phyloP scores from a whole-genome alignment of 345 rosid genomes.

The Eucalyptus globulus region DNA sequence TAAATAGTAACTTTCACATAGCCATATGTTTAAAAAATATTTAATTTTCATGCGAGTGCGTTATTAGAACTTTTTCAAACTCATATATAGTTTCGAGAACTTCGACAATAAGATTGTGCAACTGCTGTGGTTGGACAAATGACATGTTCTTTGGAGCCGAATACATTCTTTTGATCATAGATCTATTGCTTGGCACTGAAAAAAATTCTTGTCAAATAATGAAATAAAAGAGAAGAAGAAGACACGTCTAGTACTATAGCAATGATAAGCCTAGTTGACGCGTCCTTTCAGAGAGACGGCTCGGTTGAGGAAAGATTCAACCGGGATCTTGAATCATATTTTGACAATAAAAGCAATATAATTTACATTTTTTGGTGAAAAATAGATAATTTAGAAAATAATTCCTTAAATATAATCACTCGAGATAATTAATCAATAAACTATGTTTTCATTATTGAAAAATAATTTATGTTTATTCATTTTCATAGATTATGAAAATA shows the following conservation, averaged over 20 bases:
- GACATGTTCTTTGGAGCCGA: neutral
- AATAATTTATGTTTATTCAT: neutral
- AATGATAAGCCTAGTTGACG: neutral
- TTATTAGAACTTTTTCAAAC: no score
- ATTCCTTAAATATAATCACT: neutral
- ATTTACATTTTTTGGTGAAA: neutral
- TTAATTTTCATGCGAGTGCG: neutral
- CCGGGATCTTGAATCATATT: neutral
- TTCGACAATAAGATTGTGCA: neutral
- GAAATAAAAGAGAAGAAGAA: neutral
- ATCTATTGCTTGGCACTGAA: neutral
- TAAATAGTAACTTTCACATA: neutral
- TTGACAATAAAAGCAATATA: neutral
- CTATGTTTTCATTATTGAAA: neutral
- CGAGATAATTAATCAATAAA: neutral
- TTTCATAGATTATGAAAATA: no score
- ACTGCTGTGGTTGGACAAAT: neutral
- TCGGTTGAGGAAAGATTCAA: neutral
- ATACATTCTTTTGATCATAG: neutral
- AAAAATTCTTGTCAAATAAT: no score
- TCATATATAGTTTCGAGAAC: neutral
- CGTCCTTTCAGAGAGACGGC: neutral
- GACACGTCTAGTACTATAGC: neutral
- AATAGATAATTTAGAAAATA: no score
- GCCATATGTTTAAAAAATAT: neutral